These are phyloP conservation scores for Beauveria sp. DNA, from an alignment of 2,329 filamentous ascomycete species.

Conservation along the genomic window DNA sequence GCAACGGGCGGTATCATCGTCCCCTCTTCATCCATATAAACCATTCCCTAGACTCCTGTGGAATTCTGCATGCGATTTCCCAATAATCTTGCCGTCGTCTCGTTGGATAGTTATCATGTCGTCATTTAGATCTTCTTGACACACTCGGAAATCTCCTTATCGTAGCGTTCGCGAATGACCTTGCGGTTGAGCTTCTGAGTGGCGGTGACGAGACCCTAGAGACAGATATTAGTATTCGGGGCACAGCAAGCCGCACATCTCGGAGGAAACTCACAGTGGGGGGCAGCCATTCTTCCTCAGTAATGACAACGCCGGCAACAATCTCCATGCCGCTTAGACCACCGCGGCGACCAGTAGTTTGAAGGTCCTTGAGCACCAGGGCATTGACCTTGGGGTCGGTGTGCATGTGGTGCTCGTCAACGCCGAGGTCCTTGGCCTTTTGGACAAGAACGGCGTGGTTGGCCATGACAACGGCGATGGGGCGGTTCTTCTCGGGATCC, in stretches of 20 bases:
- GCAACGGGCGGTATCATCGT: conserved; percentile 16
- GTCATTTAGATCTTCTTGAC: conserved; percentile 21
- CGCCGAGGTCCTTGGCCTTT: conserved; percentile 51
- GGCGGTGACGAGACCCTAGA: conserved; percentile 51
- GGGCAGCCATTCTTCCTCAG: conserved; percentile 84
- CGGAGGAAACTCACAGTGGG: conserved; percentile 58
- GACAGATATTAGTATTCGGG: conserved; percentile 15
- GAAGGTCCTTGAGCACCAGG: conserved; percentile 59
- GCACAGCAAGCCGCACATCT: no score
- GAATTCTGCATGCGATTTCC: conserved; percentile 1
- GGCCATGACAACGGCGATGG: conserved; percentile 71
- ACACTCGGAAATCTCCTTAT: conserved; percentile 41
- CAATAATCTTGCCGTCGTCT: not conserved
- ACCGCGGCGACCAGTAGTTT: conserved; percentile 54
- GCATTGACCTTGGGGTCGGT: conserved; percentile 56
- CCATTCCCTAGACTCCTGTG: not conserved
- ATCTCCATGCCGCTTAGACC: conserved; percentile 66
- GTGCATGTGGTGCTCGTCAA: conserved; percentile 62
- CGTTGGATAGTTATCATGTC: not conserved
- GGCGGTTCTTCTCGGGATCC: conserved; percentile 64
- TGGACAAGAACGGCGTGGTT: conserved; percentile 57
- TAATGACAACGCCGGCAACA: conserved; percentile 67
- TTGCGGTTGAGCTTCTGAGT: conserved; percentile 54
- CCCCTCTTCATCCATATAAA: not conserved
- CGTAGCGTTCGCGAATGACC: conserved; percentile 42